Conservation (phyloP, 352 stramenopile species). For the Peronospora destructor region DNA sequence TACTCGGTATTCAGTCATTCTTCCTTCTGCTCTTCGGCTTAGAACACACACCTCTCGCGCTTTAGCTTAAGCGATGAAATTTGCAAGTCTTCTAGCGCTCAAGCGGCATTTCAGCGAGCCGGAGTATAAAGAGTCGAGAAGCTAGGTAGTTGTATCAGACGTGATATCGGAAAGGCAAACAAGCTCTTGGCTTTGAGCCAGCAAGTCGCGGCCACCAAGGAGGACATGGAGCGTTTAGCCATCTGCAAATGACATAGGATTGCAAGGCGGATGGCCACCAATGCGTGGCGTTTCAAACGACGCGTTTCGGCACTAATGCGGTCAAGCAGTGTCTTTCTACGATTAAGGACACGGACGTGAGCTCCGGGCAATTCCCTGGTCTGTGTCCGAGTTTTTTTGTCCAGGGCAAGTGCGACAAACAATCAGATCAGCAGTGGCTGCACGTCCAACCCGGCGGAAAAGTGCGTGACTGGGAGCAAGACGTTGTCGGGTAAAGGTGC, state of each 20-base stretch:
- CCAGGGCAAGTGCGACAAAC: constrained; percentile 55
- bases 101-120: too few species aligned
- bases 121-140: too few species aligned
- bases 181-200: constrained; percentile 30
- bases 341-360: constrained; percentile 49
- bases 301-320: constrained; percentile 40
- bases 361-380: constrained; percentile 54
- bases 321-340: constrained; percentile 74
- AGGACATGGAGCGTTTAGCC: constrained; percentile 29
- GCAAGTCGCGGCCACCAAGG: constrained; percentile 25
- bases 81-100: too few species aligned
- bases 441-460: constrained; percentile 63
- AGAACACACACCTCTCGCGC: too few species aligned
- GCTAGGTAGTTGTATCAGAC: too few species aligned
- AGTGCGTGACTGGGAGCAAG: constrained; percentile 47
- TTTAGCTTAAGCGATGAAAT: too few species aligned
- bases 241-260: constrained; percentile 59
- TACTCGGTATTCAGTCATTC: too few species aligned
- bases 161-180: too few species aligned
- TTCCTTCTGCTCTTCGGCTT: too few species aligned
- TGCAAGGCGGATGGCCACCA: constrained; percentile 49
- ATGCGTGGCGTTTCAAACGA: constrained; percentile 68
- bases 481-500: constrained; percentile 35
- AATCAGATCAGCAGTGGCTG: constrained; percentile 68
- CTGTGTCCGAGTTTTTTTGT: constrained; percentile 64